Percentiles rank a stretch among this genome's conserved stretches.
These are phyloP conservation scores for Curvularia verruculosa DNA, from an alignment of 2,329 filamentous ascomycete species.

Conservation along the genomic window DNA sequence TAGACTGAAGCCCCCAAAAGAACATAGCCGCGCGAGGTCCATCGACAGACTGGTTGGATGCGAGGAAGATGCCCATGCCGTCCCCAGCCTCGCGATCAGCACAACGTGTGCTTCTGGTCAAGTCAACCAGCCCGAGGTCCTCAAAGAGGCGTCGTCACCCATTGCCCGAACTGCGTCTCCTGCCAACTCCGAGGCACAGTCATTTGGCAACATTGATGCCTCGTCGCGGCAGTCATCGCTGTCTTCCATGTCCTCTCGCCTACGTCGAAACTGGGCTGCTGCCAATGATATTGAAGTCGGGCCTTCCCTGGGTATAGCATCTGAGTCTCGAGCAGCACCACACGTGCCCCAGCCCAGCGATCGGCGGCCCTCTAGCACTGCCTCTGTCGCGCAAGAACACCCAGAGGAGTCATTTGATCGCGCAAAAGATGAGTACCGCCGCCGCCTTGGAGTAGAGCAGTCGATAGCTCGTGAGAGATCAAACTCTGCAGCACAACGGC, in stretches of 20 bases:
- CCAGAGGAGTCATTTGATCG: constrained; percentile 44
- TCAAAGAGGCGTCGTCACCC: constrained; percentile 51
- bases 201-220: constrained; percentile 28
- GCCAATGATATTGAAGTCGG: constrained; percentile 35
- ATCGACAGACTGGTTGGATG: constrained; percentile 67
- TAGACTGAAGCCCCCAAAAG: constrained; percentile 52
- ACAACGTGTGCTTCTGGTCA: constrained; percentile 67
- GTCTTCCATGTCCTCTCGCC: constrained; percentile 47
- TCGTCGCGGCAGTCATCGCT: constrained; percentile 49
- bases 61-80: constrained; percentile 67
- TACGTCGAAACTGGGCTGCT: constrained; percentile 31
- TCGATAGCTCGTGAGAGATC: constrained; percentile 36
- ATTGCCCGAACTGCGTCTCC: constrained; percentile 49
- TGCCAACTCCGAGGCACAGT: constrained; percentile 50
- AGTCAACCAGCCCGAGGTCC: constrained; percentile 58
- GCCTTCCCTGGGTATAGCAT: constrained; percentile 25
- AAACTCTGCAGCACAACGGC: constrained; percentile 30
- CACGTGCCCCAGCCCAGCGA: constrained; percentile 4
- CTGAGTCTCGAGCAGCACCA: constrained; percentile 12
- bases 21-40: constrained; percentile 62
- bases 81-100: constrained; percentile 68
- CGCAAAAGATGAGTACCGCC: constrained; percentile 49
- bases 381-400: constrained; percentile 27
- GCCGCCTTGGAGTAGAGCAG: constrained; percentile 44
- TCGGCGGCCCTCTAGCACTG: constrained; percentile 13